phyloP scores from a whole-genome alignment of 768 basidiomycete species.

The Boletus rubescentipes region DNA sequence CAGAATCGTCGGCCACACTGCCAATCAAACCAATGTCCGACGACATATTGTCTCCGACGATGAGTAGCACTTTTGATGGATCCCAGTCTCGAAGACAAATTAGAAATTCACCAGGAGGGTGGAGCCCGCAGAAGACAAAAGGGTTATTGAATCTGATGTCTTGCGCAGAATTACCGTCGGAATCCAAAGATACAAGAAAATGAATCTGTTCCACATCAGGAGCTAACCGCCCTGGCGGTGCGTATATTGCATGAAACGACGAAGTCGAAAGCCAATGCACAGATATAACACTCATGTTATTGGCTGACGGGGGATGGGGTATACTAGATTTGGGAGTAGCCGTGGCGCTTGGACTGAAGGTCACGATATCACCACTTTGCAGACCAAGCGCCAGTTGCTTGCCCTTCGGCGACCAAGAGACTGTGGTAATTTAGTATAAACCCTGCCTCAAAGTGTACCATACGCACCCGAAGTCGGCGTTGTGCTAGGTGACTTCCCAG shows the following conservation, averaged over 20 bases:
- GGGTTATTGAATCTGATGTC: conserved; percentile 41
- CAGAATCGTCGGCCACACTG: conserved; percentile 23
- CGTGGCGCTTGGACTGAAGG: conserved; percentile 59
- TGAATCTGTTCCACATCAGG: conserved; percentile 45
- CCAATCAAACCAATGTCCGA: conserved; percentile 51
- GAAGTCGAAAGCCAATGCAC: conserved; percentile 68
- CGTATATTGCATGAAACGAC: conserved; percentile 67
- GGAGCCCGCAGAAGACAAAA: conserved; percentile 42
- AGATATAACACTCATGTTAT: conserved; percentile 47
- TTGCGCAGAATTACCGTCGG: conserved; percentile 38
- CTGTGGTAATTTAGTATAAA: conserved; percentile 36
- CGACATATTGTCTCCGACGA: conserved; percentile 50
- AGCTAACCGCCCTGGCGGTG: conserved; percentile 38
- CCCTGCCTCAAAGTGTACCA: not conserved
- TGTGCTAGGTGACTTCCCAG: conserved; percentile 44
- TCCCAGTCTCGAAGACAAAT: conserved; percentile 44
- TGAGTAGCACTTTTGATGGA: conserved; percentile 40
- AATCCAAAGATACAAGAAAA: conserved; percentile 40
- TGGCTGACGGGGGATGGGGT: conserved; percentile 50
- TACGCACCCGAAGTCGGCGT: conserved; percentile 62
- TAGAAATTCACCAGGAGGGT: conserved; percentile 45
- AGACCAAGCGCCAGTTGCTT: conserved; percentile 80
- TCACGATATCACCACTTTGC: conserved; percentile 66
- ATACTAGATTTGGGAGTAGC: conserved; percentile 57
- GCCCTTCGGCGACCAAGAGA: conserved; percentile 84